Evolutionary conservation across 345 rosid species (phyloP), one percentile per base, ranked within the genome.

Genomic region (Brassica cretica): DNA sequence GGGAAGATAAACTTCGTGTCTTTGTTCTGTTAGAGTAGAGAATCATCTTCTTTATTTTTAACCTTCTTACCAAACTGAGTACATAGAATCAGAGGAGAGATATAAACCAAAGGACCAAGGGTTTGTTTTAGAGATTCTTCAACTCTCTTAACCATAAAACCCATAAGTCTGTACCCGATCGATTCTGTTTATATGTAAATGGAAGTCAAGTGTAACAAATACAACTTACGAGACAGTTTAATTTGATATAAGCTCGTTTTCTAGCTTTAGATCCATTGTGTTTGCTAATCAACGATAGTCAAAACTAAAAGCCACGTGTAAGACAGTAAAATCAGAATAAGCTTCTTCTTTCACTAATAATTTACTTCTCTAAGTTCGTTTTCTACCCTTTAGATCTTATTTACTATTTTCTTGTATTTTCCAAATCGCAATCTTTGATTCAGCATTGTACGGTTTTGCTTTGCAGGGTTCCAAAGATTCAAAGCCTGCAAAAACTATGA

Each of bases 391-490:
- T 61, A 12, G 37, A 61, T 61, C 51, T 41, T 9, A 9, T 10
- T 5, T 51, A 19, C 6, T 15, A 59, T 29, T 75, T 74, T 39
- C 58, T 58, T 39, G 32, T 16, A 6, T 7, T 6, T 10, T 35
- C 21, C 0, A 0, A 0, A 9, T 39, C 56, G 12, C n/a, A 35
- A 8, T 66, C 0, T 7, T 62, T 35, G 41, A n/a, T 69, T 61
- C 3, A 16, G 9, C n/a, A 41, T 80, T 78, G 15, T 35, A 56
- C 18, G n/a, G 37, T 70, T 18, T 62, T 61, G 53, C 49, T 56
- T 72, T 51, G 76, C 89, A 83, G 97, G 78, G 71, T 11, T 68
- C 71, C 0, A 84, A 75, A 19, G 75, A 77, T 39, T 44, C 68
- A 12, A 68, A 19, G 46, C 66, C 77, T 4, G 30, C 21, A 41